Conservation (phyloP, 345 rosid species). For the Erodium maritimum region DNA sequence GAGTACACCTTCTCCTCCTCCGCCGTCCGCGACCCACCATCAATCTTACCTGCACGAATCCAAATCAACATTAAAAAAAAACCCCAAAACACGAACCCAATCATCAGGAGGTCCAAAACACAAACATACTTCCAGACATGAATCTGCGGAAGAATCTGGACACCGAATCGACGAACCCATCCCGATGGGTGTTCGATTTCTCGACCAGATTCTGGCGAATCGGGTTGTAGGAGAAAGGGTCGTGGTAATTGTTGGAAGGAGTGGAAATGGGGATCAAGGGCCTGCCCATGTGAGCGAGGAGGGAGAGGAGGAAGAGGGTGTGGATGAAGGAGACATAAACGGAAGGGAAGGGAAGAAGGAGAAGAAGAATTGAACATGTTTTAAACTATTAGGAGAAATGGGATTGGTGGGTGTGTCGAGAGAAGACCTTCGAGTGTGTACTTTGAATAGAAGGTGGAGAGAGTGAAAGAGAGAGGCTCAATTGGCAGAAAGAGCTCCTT, state of each 20-base stretch:
- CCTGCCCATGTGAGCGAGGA: conserved; percentile 24
- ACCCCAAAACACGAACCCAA: neutral
- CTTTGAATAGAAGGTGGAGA: conserved; percentile 33
- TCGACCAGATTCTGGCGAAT: conserved; percentile 20
- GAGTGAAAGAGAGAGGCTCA: conserved; percentile 1
- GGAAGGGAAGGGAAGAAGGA: too few relatives aligned
- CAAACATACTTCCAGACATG: conserved; percentile 25
- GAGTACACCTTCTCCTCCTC: conserved; percentile 58
- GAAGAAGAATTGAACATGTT: neutral
- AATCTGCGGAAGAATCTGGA: conserved; percentile 18
- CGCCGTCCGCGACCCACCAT: conserved; percentile 43
- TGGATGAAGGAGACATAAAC: too few relatives aligned
- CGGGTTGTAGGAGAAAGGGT: conserved; percentile 13
- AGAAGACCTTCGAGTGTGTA: conserved; percentile 9
- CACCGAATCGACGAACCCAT: conserved; percentile 14
- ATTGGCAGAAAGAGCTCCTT: too few relatives aligned
- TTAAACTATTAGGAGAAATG: neutral
- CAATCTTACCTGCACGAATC: conserved; percentile 25
- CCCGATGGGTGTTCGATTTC: neutral
- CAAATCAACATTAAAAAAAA: conserved; percentile 7
- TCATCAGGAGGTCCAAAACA: neutral
- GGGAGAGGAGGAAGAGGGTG: neutral
- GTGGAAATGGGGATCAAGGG: conserved; percentile 6
- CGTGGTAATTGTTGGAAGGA: conserved; percentile 9
- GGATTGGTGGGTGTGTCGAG: neutral